Evolutionary conservation across 805 yeast genomes (phyloP).

Genomic region (Cyberlindnera galapagoensis): DNA sequence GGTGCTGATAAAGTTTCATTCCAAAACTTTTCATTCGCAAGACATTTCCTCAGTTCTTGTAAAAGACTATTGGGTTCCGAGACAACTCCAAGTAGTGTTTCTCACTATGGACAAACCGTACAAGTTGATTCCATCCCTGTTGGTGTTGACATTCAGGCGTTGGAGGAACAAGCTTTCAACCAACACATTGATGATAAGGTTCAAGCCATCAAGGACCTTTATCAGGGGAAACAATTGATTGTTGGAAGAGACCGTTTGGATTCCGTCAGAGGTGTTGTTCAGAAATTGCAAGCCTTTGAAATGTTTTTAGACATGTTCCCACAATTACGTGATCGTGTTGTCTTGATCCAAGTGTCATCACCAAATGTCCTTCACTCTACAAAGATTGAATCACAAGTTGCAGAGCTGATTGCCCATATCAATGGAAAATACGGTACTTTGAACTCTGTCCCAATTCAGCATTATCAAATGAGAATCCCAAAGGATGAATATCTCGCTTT

Average conservation of each 20-base stretch:
- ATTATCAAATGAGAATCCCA: constrained; percentile 84
- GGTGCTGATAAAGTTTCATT: constrained; percentile 85
- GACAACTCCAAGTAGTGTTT: constrained; percentile 43
- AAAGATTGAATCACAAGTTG: constrained; percentile 70
- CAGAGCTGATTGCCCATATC: constrained; percentile 74
- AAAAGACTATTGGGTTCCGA: constrained; percentile 76
- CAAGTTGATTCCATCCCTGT: constrained; percentile 75
- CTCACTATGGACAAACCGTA: constrained; percentile 72
- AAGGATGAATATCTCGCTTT: constrained; percentile 87
- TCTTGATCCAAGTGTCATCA: constrained; percentile 85
- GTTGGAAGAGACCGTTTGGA: constrained; percentile 94
- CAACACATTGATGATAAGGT: constrained; percentile 54
- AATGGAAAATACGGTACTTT: constrained; percentile 81
- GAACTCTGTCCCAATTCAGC: constrained; percentile 82
- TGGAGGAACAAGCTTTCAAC: constrained; percentile 52
- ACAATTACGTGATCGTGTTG: constrained; percentile 82
- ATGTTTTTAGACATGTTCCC: constrained; percentile 86
- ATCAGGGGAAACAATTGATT: constrained; percentile 65
- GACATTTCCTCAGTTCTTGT: constrained; percentile 90
- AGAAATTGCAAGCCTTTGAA: constrained; percentile 87
- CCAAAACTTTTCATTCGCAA: constrained; percentile 78
- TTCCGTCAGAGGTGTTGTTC: constrained; percentile 86
- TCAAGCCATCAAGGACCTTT: constrained; percentile 53
- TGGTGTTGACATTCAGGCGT: constrained; percentile 75
- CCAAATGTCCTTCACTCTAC: constrained; percentile 47